Evolutionary conservation across 75 land plant species (phyloP), one percentile per base, ranked within the genome.

Genomic region (Pinus tabuliformis): DNA sequence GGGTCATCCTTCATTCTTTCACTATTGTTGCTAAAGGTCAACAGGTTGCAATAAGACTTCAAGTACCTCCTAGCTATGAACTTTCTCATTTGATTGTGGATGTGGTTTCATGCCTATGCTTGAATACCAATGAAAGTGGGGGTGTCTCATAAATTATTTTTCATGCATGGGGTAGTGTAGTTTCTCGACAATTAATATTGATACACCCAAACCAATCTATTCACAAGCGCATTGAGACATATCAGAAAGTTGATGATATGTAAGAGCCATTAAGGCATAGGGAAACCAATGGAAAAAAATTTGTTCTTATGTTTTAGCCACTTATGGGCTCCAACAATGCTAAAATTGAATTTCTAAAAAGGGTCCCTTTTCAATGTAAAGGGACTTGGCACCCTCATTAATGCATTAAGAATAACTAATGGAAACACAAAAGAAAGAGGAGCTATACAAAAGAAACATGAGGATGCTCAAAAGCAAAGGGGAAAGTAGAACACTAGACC

Each of bases 321-420:
- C 92, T 94, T 30, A 79, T 92, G 49, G 88, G 82, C 52, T 76
- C 88, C 45, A 79, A 81, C 28, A 82, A 79, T 77, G 75, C 88
- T 24, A 98, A 97, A 81, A 87, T 97, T 75, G 99, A 97, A 79
- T 97, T 97, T 80, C 84, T 95, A 57, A 94, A 92, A 84, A 81
- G 79, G 70, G 98, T 93, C 0, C 82, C 78, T 26, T 73, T 91
- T 95, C 64, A 87, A 79, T 52, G 22, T 70, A 0, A 64, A 82
- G 76, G 99, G 94, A 78, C 90, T 97, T 75, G 98, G 94, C 66
- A 90, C 95, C 11, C 58, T 97, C 9, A 90, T 80, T 1, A 86
- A 86, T 84, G 88, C 86, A 28, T 60, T 97, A 52, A 83, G 82
- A 77, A 72, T 92, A 60, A 92, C 98, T 28, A 80, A 85, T 73